Conservation (phyloP, 495 filamentous ascomycete genomes). For the Neurospora discreta region DNA sequence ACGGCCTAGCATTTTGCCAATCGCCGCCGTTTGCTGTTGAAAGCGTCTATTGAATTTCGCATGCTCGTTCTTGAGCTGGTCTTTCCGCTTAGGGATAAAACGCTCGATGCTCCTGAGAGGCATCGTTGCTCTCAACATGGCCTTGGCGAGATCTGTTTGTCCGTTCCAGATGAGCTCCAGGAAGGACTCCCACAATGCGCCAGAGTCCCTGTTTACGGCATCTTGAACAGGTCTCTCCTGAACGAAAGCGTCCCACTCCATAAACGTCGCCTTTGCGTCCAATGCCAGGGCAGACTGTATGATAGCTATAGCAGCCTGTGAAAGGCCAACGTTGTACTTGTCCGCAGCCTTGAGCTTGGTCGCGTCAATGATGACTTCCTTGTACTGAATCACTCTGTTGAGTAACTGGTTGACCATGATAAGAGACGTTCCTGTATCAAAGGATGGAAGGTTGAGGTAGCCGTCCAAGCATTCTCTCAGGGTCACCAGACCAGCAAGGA, state of each 20-base stretch:
- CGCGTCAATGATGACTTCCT: constrained; percentile 31
- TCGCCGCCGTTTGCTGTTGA: constrained; percentile 53
- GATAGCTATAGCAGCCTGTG: constrained; percentile 45
- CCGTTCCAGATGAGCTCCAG: constrained; percentile 53
- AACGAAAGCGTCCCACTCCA: constrained; percentile 58
- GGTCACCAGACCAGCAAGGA: constrained; percentile 34
- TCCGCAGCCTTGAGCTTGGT: constrained; percentile 26
- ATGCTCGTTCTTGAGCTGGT: constrained; percentile 38
- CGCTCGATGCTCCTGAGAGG: constrained; percentile 62
- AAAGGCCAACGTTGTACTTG: constrained; percentile 29
- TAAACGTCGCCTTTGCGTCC: constrained; percentile 62
- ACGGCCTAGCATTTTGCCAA: constrained; percentile 62
- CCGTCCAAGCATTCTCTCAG: constrained; percentile 34
- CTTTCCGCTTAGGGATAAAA: constrained; percentile 42
- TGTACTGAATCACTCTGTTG: constrained; percentile 36
- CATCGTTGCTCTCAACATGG: constrained; percentile 57
- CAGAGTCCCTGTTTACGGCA: constrained; percentile 51
- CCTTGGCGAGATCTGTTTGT: constrained; percentile 54
- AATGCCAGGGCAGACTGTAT: constrained; percentile 60
- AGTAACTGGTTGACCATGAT: constrained; percentile 42
- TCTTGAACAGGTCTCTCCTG: constrained; percentile 50
- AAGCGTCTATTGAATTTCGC: constrained; percentile 62
- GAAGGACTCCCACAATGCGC: constrained; percentile 65
- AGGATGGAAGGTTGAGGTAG: constrained; percentile 27
- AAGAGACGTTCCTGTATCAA: constrained; percentile 35